Conservation (phyloP, 2,329 filamentous ascomycete genomes). For the Aspergillus unguis region DNA sequence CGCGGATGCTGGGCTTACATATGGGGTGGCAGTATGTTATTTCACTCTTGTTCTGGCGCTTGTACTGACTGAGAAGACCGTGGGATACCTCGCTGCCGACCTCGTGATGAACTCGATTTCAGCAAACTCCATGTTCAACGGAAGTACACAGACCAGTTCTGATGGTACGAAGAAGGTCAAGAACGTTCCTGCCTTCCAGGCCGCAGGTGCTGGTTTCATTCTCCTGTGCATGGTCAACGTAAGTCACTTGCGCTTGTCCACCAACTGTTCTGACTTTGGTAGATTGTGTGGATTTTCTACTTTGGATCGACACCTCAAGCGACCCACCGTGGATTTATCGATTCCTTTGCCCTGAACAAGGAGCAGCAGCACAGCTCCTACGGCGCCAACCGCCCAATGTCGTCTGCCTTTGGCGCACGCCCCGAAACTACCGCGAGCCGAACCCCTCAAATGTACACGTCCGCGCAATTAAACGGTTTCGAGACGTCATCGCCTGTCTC, state of each 20-base stretch:
- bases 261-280: constrained; percentile 13
- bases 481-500: constrained; percentile 89
- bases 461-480: constrained; percentile 89
- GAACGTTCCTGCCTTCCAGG: constrained; percentile 67
- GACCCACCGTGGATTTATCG: constrained; percentile 82
- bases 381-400: constrained; percentile 66
- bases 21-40: constrained; percentile 72
- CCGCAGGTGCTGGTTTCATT: constrained; percentile 88
- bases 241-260: constrained; percentile 36
- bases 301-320: constrained; percentile 90
- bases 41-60: background rate
- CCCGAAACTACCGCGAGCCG: constrained; percentile 74
- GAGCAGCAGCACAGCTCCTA: constrained; percentile 60
- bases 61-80: constrained; percentile 53
- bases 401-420: constrained; percentile 67
- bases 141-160: constrained; percentile 22
- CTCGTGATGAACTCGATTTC: constrained; percentile 82
- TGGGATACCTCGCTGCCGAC: constrained; percentile 79
- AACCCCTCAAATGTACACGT: constrained; percentile 82
- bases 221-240: constrained; percentile 89
- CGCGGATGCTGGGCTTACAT: constrained; percentile 78
- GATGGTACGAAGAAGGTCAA: background rate
- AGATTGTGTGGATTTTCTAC: constrained; percentile 99
- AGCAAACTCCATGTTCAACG: constrained; percentile 83
- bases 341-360: constrained; percentile 93